Evolutionary conservation across 768 basidiomycete genomes (phyloP), one percentile per base, ranked within the genome.

Genomic region (Phylloporus sp.): DNA sequence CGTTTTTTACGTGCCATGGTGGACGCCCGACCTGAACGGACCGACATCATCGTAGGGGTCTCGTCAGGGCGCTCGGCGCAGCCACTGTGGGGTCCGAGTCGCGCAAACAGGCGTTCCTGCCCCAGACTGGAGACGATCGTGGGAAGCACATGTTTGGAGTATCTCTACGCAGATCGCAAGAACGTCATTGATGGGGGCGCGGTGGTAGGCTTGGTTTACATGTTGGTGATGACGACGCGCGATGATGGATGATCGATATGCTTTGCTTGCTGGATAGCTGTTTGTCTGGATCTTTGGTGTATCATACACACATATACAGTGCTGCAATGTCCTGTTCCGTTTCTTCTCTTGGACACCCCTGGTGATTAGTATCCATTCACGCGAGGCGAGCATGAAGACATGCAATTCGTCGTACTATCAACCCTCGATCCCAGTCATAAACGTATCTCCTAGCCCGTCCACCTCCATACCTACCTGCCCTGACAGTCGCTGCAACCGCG

Each of bases 21-120:
- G 6, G 11, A n/a, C 6, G 17, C 9, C n/a, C 3, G 14, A 27
- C 27, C 13, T 37, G 35, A 44, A 21, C 20, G 20, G 4, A 21
- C n/a, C 9, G 2, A 17, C n/a, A 9, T 8, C 3, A 18, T 17
- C 24, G 3, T n/a, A 54, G 82, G 22, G 75, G 78, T 1, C 60
- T 84, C 23, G 67, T 83, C 17, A 80, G 76, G 59, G 78, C 72
- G 0, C 60, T 80, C 36, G 65, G 63, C 32, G 70, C 78, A 2
- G 61, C 80, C 11, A 73, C 73, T 0, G 73, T 77, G 41, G 49
- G 50, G 7, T 14, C 49, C 1, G 46, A 54, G 27, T 36, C 61
- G 1, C 28, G 28, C 23, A 43, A 55, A 21, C 35, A 49, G 1
- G 23, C 50, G 11, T 23, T 57, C 13, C 24, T 63, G 13, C 39